Percentiles rank a stretch among this genome's conserved stretches.
Conservation (phyloP, 2,329 filamentous ascomycete species). For the Aspergillus amoenus region DNA sequence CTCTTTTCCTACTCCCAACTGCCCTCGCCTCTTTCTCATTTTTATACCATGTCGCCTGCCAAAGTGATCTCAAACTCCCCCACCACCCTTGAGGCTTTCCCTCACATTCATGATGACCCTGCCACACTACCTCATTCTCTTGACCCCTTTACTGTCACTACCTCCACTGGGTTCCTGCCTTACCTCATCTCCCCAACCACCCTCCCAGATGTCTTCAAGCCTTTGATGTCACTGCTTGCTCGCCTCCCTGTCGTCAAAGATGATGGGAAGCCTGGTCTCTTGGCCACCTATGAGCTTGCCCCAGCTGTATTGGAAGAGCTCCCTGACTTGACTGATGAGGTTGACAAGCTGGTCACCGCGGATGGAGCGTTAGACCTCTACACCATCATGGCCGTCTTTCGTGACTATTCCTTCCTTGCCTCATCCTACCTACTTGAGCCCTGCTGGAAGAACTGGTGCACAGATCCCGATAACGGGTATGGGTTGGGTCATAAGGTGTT, state of each 20-base stretch:
- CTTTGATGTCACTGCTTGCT: constrained; percentile 69
- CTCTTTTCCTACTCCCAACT: constrained; percentile 6
- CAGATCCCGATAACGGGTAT: constrained; percentile 64
- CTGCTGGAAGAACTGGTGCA: constrained; percentile 72
- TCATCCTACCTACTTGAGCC: constrained; percentile 90
- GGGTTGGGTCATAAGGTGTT: constrained; percentile 73
- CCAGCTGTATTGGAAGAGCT: constrained; percentile 71
- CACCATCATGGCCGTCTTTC: constrained; percentile 80
- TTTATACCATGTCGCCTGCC: constrained; percentile 36
- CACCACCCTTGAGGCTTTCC: constrained; percentile 41
- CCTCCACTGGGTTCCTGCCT: constrained; percentile 47
- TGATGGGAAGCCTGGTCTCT: constrained; percentile 72
- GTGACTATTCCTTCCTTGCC: constrained; percentile 88
- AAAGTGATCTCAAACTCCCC: constrained; percentile 32
- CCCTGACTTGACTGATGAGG: constrained; percentile 70
- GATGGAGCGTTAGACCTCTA: constrained; percentile 66
- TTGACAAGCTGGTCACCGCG: constrained; percentile 62
- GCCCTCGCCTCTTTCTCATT: constrained; percentile 1
- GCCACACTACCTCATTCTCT: constrained; percentile 39
- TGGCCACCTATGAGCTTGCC: constrained; percentile 73
- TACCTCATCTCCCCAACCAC: constrained; percentile 40
- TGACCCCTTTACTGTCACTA: constrained; percentile 51
- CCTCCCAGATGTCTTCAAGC: constrained; percentile 72
- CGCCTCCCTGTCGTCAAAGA: constrained; percentile 77
- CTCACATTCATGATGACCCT: constrained; percentile 46